Percentiles rank a stretch among this genome's conserved stretches.
phyloP scores from a whole-genome alignment of 2,329 filamentous ascomycete genomes.

The Epichloe sibirici region DNA sequence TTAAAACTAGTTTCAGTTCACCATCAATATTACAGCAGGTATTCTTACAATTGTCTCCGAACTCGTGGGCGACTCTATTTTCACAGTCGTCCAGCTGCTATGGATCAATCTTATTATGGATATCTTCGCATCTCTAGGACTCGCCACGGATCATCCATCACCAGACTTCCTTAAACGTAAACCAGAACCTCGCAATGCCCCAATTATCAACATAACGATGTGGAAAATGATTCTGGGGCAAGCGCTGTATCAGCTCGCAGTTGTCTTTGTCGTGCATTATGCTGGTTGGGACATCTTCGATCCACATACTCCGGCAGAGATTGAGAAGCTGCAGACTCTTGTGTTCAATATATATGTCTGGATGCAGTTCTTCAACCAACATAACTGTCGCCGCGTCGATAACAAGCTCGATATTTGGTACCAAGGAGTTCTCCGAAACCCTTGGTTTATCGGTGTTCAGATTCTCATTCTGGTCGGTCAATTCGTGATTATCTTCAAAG shows the following conservation, averaged over 20 bases:
- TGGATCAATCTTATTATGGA: constrained; percentile 63
- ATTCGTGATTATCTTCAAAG: constrained; percentile 59
- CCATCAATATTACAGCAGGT: constrained; percentile 57
- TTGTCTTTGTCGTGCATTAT: constrained; percentile 49
- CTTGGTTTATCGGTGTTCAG: constrained; percentile 62
- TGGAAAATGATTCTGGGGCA: constrained; percentile 87
- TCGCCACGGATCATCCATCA: constrained; percentile 49
- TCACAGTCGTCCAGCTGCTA: constrained; percentile 52
- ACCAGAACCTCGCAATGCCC: constrained; percentile 60
- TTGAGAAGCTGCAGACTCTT: constrained; percentile 42
- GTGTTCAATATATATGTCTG: constrained; percentile 81
- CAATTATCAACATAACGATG: constrained; percentile 65
- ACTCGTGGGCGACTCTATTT: constrained; percentile 40
- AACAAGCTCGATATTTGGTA: constrained; percentile 72
- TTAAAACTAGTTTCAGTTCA: constrained; percentile 43
- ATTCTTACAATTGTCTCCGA: constrained; percentile 51
- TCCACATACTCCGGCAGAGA: constrained; percentile 27
- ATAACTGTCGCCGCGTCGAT: constrained; percentile 68
- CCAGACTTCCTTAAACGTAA: constrained; percentile 47
- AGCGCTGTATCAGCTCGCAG: constrained; percentile 58
- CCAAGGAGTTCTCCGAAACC: constrained; percentile 61
- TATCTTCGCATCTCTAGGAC: constrained; percentile 52
- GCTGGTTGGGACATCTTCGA: constrained; percentile 44
- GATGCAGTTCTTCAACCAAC: constrained; percentile 84
- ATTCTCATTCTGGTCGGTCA: constrained; percentile 56